Percentiles rank a stretch among this genome's conserved stretches.
phyloP scores from a whole-genome alignment of 116 monocot species.

The Iris pallida region DNA sequence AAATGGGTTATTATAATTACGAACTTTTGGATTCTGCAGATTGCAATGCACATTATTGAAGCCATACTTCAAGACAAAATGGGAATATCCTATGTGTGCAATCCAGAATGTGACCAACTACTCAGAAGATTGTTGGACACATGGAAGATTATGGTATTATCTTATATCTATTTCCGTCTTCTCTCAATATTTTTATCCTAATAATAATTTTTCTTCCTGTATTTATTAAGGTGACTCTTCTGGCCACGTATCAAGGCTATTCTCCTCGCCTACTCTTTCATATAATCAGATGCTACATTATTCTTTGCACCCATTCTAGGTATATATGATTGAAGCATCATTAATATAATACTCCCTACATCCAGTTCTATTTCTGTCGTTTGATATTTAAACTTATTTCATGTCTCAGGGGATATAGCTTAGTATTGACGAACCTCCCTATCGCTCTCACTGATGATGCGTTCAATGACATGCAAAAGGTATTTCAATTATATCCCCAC shows the following conservation, averaged over 20 bases:
- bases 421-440: conserved; percentile 26
- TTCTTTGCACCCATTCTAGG: conserved; percentile 39
- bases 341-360: no score
- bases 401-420: conserved; percentile 29
- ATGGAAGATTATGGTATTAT: conserved; percentile 30
- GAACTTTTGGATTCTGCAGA: conserved; percentile 16
- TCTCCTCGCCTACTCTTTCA: conserved; percentile 58
- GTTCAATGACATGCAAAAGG: conserved; percentile 26
- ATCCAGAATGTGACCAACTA: conserved; percentile 3
- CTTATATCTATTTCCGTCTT: neutral
- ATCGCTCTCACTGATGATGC: conserved; percentile 14
- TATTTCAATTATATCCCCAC: neutral
- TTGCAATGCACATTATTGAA: conserved; percentile 61
- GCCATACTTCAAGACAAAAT: conserved; percentile 29
- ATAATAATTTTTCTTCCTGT: neutral
- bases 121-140: conserved; percentile 24
- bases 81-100: conserved; percentile 35
- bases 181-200: neutral
- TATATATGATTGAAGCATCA: neutral
- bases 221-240: conserved; percentile 20
- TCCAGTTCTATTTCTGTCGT: no score
- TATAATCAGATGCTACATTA: conserved; percentile 46
- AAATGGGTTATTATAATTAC: no score
- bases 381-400: no score
- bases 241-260: conserved; percentile 17